Percentiles rank a stretch among this genome's conserved stretches.
These are phyloP conservation scores for Brassica cretica DNA, from an alignment of 345 rosid species.

Conservation along the genomic window DNA sequence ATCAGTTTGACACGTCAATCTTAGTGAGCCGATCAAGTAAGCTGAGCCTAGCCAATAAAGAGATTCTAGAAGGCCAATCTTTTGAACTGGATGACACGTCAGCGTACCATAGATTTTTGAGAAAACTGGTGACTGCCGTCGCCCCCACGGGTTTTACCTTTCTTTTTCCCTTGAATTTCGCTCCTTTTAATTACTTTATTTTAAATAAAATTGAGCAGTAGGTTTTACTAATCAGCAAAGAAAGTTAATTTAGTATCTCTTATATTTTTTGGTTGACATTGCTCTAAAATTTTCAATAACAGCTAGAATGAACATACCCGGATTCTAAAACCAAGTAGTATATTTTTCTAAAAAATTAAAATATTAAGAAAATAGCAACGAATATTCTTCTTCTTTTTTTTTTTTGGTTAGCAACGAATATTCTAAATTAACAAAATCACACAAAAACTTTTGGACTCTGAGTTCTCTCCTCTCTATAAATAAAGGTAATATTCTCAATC, in stretches of 20 bases:
- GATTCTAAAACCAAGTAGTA: background rate
- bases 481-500: background rate
- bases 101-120: constrained; percentile 33
- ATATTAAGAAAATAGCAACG: background rate
- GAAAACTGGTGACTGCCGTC: constrained; percentile 32
- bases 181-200: constrained; percentile 8
- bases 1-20: constrained; percentile 1
- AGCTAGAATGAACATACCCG: background rate
- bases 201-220: background rate
- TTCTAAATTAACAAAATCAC: constrained; percentile 11
- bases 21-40: background rate
- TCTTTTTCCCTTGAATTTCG: constrained; percentile 20
- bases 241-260: background rate
- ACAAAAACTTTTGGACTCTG: background rate
- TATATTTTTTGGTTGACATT: background rate
- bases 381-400: background rate
- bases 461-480: constrained; percentile 10
- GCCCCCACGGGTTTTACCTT: constrained; percentile 33
- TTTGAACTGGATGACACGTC: constrained; percentile 34
- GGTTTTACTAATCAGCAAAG: background rate
- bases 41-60: background rate
- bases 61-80: constrained; percentile 39
- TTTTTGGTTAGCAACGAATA: background rate
- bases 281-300: background rate
- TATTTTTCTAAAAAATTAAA: background rate